Conservation (phyloP, 352 stramenopile species). For the Pseudoperonospora humuli region DNA sequence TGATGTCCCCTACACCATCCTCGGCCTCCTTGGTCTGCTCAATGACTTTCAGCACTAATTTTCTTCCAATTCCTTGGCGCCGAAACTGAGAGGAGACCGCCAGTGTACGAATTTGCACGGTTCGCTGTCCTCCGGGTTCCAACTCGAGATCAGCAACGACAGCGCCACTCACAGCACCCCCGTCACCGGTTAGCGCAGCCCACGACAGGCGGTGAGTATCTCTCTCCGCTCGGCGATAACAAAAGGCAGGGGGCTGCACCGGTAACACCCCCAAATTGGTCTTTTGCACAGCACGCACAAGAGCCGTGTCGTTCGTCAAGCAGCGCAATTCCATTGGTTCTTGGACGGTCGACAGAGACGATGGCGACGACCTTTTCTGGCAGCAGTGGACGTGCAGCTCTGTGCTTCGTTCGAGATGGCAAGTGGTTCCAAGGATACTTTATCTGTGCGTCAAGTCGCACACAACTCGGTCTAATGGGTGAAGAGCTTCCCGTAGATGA, state of each 20-base stretch:
- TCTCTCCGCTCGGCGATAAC: conserved; percentile 53
- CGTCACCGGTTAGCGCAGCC: conserved; percentile 19
- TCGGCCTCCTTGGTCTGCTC: conserved; percentile 17
- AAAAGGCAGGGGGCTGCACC: conserved; percentile 50
- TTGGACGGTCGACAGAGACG: conserved; percentile 12
- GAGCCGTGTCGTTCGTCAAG: conserved; percentile 32
- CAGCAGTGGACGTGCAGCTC: conserved; percentile 29
- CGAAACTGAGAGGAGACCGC: conserved; percentile 26
- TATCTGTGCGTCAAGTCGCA: conserved; percentile 23
- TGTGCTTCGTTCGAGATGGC: conserved; percentile 49
- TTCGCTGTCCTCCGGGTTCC: conserved; percentile 14
- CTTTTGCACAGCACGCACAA: conserved; percentile 48
- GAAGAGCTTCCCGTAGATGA: conserved; percentile 57
- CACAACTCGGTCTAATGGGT: conserved; percentile 49
- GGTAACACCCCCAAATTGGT: conserved; percentile 62
- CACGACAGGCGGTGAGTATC: conserved; percentile 38
- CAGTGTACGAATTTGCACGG: conserved; percentile 40
- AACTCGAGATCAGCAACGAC: conserved; percentile 36
- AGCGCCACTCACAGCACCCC: conserved; percentile 17
- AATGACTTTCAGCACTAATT: conserved; percentile 35
- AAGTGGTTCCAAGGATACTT: conserved; percentile 70
- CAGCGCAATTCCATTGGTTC: conserved; percentile 28
- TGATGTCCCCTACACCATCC: conserved; percentile 5
- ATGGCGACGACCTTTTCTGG: conserved; percentile 24
- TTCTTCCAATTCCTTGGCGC: conserved; percentile 30